Base-by-base conservation (phyloP, 306 rosid species). In the Sesbania bispinosa region DNA sequence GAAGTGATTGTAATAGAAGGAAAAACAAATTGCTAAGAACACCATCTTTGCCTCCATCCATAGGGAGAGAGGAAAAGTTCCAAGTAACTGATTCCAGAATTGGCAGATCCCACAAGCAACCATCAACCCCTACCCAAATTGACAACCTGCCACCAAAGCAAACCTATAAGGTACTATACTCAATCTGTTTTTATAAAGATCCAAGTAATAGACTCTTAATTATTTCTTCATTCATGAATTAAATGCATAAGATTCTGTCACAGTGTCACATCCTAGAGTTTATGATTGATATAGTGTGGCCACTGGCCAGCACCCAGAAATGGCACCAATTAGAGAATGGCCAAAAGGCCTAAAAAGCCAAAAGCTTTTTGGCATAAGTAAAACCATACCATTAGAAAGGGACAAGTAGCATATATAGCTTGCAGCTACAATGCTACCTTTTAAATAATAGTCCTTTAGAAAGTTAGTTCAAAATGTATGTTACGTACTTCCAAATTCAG, bases 111-210 rank as follows among this genome's bases (percentile, higher is more conserved):
- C 39, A 39, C 20, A 84, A 67, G 33, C 85, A 79, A 30, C 52
- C 85, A 42, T 82, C 84, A 71, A 58, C 67, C 0, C 82, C 80
- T 42, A 51, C 69, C 15, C 45, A 36, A 74, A 43, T 36, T 62
- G 82, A 85, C 5, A 60, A 76, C 59, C 53, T 80, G 43, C 88
- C 85, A n/a, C 84, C 83, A 2, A 71, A 58, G 33, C 71, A 67
- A 71, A 76, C 79, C 67, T 76, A 75, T 4, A 85, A 85, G 93
- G 93, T 85, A 88, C 38, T 46, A 0, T 46, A 35, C 45, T 61
- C 52, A 20, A n/a, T 51, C 15, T 45, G 7, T 20, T 61, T 69
- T 67, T 58, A 18, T 58, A 30, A 36, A 32, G n/a, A n/a, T n/a
- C n/a, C n/a, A n/a, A n/a, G n/a, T n/a, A n/a, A n/a, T n/a, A n/a